These are phyloP conservation scores for Epichloe scottii DNA, from an alignment of 2,329 filamentous ascomycete genomes.

Conservation along the genomic window DNA sequence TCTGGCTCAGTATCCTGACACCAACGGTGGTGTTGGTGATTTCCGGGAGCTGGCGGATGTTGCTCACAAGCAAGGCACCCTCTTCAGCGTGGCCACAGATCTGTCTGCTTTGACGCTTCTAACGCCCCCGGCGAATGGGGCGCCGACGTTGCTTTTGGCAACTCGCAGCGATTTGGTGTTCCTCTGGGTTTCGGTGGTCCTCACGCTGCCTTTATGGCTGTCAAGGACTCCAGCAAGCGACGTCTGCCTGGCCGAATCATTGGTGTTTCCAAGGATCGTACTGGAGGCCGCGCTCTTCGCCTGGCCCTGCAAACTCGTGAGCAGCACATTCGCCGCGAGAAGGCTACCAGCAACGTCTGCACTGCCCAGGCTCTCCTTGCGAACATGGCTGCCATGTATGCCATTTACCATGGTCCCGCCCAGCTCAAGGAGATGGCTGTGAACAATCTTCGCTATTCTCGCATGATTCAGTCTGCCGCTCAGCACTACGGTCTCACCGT, in stretches of 20 bases:
- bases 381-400: slow-evolving; percentile 94
- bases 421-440: slow-evolving; percentile 77
- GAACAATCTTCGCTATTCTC: slow-evolving; percentile 58
- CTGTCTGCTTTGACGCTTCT: slow-evolving; percentile 76
- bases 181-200: slow-evolving; percentile 87
- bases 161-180: slow-evolving; percentile 81
- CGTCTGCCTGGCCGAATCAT: slow-evolving; percentile 88
- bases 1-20: slow-evolving; percentile 91
- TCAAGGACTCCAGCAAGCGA: slow-evolving; percentile 80
- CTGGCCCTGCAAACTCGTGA: slow-evolving; percentile 85
- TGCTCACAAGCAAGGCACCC: slow-evolving; percentile 65
- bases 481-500: slow-evolving; percentile 51
- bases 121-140: slow-evolving; percentile 90
- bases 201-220: slow-evolving; percentile 94
- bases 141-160: slow-evolving; percentile 90
- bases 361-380: slow-evolving; percentile 87
- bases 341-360: slow-evolving; percentile 95
- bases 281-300: slow-evolving; percentile 69
- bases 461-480: slow-evolving; percentile 54
- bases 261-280: slow-evolving; percentile 80
- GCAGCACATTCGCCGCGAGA: slow-evolving; percentile 91
- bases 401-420: slow-evolving; percentile 79
- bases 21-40: slow-evolving; percentile 66
- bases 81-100: slow-evolving; percentile 82
- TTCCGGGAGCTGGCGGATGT: slow-evolving; percentile 61